These are phyloP conservation scores for Lentinus tigrinus DNA, from an alignment of 768 basidiomycete species.

Conservation along the genomic window DNA sequence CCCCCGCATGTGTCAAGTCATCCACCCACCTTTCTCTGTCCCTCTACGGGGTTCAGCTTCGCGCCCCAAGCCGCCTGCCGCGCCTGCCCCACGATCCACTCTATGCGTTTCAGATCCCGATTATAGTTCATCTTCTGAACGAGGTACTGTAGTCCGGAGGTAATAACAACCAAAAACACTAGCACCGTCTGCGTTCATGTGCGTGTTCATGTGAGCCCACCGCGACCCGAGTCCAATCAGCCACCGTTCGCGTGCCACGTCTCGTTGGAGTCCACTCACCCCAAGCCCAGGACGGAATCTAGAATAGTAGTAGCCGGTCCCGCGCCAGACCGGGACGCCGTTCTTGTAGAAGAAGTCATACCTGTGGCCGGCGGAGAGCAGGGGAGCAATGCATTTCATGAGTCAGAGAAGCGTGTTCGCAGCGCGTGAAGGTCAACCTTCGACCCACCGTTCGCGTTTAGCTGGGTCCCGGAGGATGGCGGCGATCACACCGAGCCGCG, in stretches of 20 bases:
- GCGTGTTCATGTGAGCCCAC: not conserved
- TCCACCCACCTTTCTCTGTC: slow-evolving; percentile 60
- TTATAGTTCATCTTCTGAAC: slow-evolving; percentile 77
- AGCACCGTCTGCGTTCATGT: slow-evolving; percentile 58
- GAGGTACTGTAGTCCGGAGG: slow-evolving; percentile 80
- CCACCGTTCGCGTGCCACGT: not conserved
- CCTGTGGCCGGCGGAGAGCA: no score
- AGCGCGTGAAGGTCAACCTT: not conserved
- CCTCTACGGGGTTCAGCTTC: slow-evolving; percentile 61
- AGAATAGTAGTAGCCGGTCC: slow-evolving; percentile 94
- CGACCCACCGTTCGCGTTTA: slow-evolving; percentile 73
- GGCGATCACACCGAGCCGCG: slow-evolving; percentile 84
- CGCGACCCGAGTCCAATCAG: not conserved
- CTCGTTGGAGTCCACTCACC: slow-evolving; percentile 39
- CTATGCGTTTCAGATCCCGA: slow-evolving; percentile 69
- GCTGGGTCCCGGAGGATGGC: slow-evolving; percentile 78
- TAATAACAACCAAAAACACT: slow-evolving; percentile 71
- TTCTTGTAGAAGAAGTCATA: slow-evolving; percentile 97
- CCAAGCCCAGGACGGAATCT: slow-evolving; percentile 92
- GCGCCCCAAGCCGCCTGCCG: slow-evolving; percentile 79
- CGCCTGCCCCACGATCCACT: slow-evolving; percentile 59
- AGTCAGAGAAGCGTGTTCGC: not conserved
- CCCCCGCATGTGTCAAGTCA: not conserved
- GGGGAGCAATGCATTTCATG: not conserved
- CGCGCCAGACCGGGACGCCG: slow-evolving; percentile 95